These are phyloP conservation scores for Acacia concinna DNA, from an alignment of 331 rosid species.

Conservation along the genomic window DNA sequence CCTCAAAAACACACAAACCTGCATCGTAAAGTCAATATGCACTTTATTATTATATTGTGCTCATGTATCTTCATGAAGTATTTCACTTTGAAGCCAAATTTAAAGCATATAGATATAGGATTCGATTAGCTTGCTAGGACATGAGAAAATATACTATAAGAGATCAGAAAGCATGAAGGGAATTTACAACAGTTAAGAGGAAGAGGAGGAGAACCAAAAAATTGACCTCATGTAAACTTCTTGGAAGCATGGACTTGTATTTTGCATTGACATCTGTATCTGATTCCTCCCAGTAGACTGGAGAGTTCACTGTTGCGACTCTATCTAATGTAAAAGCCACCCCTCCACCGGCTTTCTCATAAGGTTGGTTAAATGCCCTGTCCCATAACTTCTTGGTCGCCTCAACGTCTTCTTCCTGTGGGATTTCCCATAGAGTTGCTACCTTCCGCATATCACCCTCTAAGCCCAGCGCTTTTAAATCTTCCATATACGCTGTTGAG, in stretches of 20 bases:
- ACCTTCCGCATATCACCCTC: slow-evolving; percentile 58
- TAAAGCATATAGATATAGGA: too few relatives aligned
- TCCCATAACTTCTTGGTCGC: slow-evolving; percentile 80
- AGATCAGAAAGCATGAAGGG: background rate
- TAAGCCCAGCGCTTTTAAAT: slow-evolving; percentile 61
- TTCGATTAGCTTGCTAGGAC: too few relatives aligned
- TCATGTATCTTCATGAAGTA: slow-evolving; percentile 7
- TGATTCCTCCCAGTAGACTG: slow-evolving; percentile 67
- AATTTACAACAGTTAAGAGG: background rate
- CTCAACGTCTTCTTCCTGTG: slow-evolving; percentile 54
- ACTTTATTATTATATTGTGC: slow-evolving; percentile 20
- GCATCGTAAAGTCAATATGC: slow-evolving; percentile 30
- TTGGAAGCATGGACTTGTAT: slow-evolving; percentile 74
- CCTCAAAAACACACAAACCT: slow-evolving; percentile 72
- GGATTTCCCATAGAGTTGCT: slow-evolving; percentile 50
- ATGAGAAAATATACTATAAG: too few relatives aligned
- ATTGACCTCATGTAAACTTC: slow-evolving; percentile 81
- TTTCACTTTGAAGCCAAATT: slow-evolving; percentile 3
- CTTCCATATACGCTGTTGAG: slow-evolving; percentile 77
- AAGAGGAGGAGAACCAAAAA: background rate
- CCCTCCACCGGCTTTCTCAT: slow-evolving; percentile 91
- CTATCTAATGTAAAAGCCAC: slow-evolving; percentile 38
- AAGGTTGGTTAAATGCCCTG: slow-evolving; percentile 72
- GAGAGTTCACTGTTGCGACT: slow-evolving; percentile 35
- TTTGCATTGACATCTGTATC: slow-evolving; percentile 69